phyloP scores from a whole-genome alignment of 495 filamentous ascomycete genomes.

The Penicillium cosmopolitanum region DNA sequence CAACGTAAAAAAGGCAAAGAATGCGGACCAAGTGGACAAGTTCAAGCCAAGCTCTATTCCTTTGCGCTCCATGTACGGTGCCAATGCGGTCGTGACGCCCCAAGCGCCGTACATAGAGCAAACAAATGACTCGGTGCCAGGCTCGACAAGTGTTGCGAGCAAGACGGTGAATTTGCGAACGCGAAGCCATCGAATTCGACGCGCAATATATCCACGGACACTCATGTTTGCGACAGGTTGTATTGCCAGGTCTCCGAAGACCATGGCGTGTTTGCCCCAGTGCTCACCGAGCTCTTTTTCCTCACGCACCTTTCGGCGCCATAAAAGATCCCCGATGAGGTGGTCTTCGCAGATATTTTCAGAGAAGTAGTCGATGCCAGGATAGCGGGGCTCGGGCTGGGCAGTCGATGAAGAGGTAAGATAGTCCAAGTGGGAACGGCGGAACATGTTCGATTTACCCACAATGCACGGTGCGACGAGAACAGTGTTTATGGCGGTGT shows the following conservation, averaged over 20 bases:
- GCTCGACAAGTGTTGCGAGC: slow-evolving; percentile 89
- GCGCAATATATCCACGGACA: slow-evolving; percentile 76
- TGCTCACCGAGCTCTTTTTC: slow-evolving; percentile 44
- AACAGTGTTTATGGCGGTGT: slow-evolving; percentile 95
- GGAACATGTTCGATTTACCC: slow-evolving; percentile 98
- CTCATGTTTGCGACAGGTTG: slow-evolving; percentile 87
- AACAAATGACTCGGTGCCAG: slow-evolving; percentile 86
- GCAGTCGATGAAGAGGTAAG: slow-evolving; percentile 62
- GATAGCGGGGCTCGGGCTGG: slow-evolving; percentile 40
- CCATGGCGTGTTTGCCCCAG: slow-evolving; percentile 78
- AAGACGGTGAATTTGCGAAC: slow-evolving; percentile 94
- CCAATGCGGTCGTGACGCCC: slow-evolving; percentile 69
- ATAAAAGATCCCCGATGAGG: slow-evolving; percentile 89
- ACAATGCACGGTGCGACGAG: slow-evolving; percentile 90
- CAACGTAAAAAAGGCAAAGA: slow-evolving; percentile 65
- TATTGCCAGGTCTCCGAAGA: slow-evolving; percentile 82
- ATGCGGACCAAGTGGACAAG: slow-evolving; percentile 67
- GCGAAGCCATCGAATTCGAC: slow-evolving; percentile 87
- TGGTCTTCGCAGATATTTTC: slow-evolving; percentile 98
- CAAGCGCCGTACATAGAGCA: slow-evolving; percentile 81
- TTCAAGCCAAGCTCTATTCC: slow-evolving; percentile 48
- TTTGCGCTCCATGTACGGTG: slow-evolving; percentile 57
- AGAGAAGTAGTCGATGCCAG: slow-evolving; percentile 89
- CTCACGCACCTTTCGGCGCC: slow-evolving; percentile 60
- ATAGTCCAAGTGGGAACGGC: slow-evolving; percentile 82